phyloP scores from a whole-genome alignment of 2,329 filamentous ascomycete species.

The Neurospora crassa region DNA sequence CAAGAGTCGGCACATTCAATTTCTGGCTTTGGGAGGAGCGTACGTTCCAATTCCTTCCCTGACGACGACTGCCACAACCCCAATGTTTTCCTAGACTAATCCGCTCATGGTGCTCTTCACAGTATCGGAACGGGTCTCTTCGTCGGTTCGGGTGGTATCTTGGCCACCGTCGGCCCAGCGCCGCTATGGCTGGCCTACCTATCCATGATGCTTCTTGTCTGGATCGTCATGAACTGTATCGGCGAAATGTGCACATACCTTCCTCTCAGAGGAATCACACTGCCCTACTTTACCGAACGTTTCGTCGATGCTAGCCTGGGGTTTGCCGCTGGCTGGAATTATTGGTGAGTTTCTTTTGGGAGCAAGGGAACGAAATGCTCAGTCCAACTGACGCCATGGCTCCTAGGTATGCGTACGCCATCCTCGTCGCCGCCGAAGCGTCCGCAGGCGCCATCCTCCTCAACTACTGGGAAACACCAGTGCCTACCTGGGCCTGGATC shows the following conservation, averaged over 20 bases:
- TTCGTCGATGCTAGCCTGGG: constrained; percentile 45
- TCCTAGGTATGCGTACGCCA: constrained; percentile 41
- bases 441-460: constrained; percentile 49
- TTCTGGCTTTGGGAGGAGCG: constrained; percentile 44
- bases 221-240: constrained; percentile 43
- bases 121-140: constrained; percentile 23
- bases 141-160: constrained; percentile 19
- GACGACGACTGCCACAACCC: too few species aligned
- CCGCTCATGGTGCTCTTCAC: not conserved
- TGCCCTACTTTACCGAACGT: constrained; percentile 46
- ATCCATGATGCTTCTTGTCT: constrained; percentile 44
- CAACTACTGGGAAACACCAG: constrained; percentile 47
- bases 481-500: constrained; percentile 49
- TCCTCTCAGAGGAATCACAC: constrained; percentile 45
- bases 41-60: constrained; percentile 5
- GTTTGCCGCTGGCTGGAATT: constrained; percentile 52
- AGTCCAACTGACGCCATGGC: not conserved
- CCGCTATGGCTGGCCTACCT: constrained; percentile 62
- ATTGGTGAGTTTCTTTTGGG: constrained; percentile 30
- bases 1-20: constrained; percentile 52
- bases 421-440: constrained; percentile 47
- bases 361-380: not conserved
- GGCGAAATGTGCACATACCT: constrained; percentile 47
- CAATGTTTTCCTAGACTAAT: not conserved
- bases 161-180: constrained; percentile 42